These are phyloP conservation scores for Nicotiana sylvestris DNA, from an alignment of 257 asterid genomes.

Conservation along the genomic window DNA sequence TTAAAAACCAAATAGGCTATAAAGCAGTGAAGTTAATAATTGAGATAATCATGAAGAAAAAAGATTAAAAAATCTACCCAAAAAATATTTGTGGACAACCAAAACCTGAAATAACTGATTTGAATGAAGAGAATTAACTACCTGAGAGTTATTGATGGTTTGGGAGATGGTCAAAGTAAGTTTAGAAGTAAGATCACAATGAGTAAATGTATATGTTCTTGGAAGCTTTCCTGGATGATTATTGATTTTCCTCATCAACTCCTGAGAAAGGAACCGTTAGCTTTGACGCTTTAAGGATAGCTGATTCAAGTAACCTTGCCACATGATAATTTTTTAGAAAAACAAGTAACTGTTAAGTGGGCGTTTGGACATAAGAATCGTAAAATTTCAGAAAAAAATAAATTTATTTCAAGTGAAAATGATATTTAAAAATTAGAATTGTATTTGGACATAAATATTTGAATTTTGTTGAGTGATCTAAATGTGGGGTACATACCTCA, in stretches of 20 bases:
- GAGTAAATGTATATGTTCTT: conserved; percentile 64
- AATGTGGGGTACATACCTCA: no score
- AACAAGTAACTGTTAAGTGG: background rate
- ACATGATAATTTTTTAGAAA: conserved; percentile 32
- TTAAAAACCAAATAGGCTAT: no score
- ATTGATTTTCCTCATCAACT: conserved; percentile 49
- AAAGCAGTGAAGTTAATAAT: no score
- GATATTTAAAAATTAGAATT: no score
- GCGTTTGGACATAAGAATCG: no score
- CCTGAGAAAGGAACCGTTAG: conserved; percentile 52
- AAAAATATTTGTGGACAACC: conserved; percentile 38
- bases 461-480: no score
- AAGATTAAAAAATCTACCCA: conserved; percentile 19
- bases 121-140: background rate
- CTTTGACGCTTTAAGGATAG: conserved; percentile 68
- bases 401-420: no score
- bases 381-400: no score
- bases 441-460: no score
- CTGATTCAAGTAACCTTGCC: conserved; percentile 78
- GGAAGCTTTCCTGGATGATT: conserved; percentile 47
- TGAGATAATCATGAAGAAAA: no score
- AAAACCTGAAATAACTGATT: background rate
- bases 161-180: conserved; percentile 65
- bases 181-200: conserved; percentile 58
- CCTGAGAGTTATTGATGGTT: conserved; percentile 59